Conservation (phyloP, 768 basidiomycete genomes). For the Cubamyces sp. region DNA sequence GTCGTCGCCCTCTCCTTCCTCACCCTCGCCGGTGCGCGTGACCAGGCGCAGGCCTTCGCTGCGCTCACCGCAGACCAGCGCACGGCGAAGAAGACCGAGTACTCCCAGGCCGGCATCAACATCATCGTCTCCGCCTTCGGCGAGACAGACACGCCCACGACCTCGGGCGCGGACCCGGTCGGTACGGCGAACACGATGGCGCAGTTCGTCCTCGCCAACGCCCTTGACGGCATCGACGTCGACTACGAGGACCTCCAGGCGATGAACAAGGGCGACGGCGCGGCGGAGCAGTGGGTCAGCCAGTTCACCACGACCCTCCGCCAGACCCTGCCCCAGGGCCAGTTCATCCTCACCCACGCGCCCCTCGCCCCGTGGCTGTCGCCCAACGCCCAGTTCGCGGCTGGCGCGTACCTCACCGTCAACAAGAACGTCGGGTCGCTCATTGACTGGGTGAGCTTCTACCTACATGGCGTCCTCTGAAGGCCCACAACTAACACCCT, state of each 20-base stretch:
- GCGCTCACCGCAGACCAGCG: conserved; percentile 43
- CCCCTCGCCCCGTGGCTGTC: background rate
- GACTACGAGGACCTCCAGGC: conserved; percentile 65
- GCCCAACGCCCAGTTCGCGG: conserved; percentile 32
- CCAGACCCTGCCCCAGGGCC: conserved; percentile 38
- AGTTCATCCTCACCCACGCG: conserved; percentile 35
- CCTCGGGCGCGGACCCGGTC: conserved; percentile 40
- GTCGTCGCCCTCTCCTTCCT: conserved; percentile 45
- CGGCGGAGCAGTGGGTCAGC: conserved; percentile 41
- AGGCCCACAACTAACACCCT: background rate
- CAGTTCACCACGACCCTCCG: conserved; percentile 42
- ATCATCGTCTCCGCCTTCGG: conserved; percentile 62
- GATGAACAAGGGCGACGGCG: conserved; percentile 57
- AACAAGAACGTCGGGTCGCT: conserved; percentile 43
- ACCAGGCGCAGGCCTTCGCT: conserved; percentile 50
- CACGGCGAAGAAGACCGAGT: conserved; percentile 47
- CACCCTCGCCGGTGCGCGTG: conserved; percentile 43
- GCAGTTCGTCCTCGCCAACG: conserved; percentile 48
- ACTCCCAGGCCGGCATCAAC: conserved; percentile 58
- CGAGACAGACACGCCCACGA: conserved; percentile 47
- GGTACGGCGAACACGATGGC: conserved; percentile 47
- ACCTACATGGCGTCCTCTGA: background rate
- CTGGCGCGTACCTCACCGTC: conserved; percentile 46
- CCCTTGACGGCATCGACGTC: conserved; percentile 58
- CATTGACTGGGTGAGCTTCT: conserved; percentile 46